These are phyloP conservation scores for Geosmithia putterillii DNA, from an alignment of 2,329 filamentous ascomycete genomes.

Conservation along the genomic window DNA sequence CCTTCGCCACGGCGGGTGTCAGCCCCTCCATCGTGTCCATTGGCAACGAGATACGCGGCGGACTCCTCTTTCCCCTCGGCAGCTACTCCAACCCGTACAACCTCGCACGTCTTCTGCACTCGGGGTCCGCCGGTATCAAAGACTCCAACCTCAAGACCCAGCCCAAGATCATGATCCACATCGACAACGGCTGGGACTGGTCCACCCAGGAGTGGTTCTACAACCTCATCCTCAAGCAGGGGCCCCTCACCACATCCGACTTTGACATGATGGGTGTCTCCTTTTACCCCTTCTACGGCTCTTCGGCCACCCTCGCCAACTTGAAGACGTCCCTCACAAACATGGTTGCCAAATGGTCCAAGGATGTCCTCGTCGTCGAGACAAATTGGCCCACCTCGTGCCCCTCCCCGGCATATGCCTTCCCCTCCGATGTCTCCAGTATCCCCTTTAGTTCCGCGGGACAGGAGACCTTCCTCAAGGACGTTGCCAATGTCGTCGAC, in stretches of 20 bases:
- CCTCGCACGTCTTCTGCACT: constrained; percentile 51
- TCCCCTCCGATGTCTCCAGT: constrained; percentile 44
- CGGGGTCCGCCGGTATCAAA: constrained; percentile 51
- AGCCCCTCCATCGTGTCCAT: constrained; percentile 52
- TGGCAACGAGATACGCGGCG: constrained; percentile 60
- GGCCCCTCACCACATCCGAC: constrained; percentile 36
- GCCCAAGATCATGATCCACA: constrained; percentile 61
- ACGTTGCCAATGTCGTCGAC: constrained; percentile 43
- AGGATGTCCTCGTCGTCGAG: constrained; percentile 58
- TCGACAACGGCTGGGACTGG: constrained; percentile 68
- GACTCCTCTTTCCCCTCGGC: constrained; percentile 56
- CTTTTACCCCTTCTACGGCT: constrained; percentile 62
- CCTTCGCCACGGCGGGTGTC: constrained; percentile 43
- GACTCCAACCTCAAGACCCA: constrained; percentile 42
- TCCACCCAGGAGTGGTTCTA: constrained; percentile 55
- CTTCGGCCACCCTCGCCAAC: constrained; percentile 42
- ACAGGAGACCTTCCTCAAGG: constrained; percentile 48
- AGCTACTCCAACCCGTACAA: constrained; percentile 39
- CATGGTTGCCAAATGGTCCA: constrained; percentile 49
- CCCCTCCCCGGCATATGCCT: constrained; percentile 41
- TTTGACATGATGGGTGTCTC: constrained; percentile 63
- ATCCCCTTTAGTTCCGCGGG: constrained; percentile 54
- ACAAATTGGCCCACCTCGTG: constrained; percentile 59
- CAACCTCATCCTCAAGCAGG: constrained; percentile 38
- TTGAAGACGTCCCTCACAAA: constrained; percentile 43